Percentiles rank a stretch among this genome's conserved stretches.
Conservation (phyloP, 352 stramenopile genomes). For the Globisporangium megalacanthum region DNA sequence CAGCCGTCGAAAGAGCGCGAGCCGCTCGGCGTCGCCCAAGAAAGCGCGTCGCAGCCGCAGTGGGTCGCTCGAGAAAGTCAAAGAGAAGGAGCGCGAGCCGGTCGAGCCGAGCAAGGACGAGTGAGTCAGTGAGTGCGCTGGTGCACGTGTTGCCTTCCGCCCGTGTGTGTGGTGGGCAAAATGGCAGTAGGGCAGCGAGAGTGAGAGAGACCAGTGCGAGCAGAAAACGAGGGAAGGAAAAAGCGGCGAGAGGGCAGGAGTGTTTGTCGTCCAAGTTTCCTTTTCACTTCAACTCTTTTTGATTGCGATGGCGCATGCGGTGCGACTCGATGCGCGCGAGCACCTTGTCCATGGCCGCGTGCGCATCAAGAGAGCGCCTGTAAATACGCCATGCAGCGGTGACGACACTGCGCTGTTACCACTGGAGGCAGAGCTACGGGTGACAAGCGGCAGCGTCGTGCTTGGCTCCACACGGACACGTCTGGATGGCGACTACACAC, state of each 20-base stretch:
- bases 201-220: neutral
- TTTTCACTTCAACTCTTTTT: neutral
- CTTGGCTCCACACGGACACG: slow-evolving; percentile 3
- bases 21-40: slow-evolving; percentile 41
- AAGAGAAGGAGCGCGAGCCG: slow-evolving; percentile 13
- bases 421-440: neutral
- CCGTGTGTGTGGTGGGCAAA: too few species aligned
- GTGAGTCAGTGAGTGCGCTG: slow-evolving; percentile 7
- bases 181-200: neutral
- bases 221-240: too few species aligned
- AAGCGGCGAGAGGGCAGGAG: too few species aligned
- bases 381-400: neutral
- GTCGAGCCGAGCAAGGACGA: slow-evolving; percentile 10
- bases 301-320: neutral
- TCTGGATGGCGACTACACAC: slow-evolving; percentile 7
- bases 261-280: neutral
- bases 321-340: slow-evolving; percentile 2
- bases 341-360: slow-evolving; percentile 7
- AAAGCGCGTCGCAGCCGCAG: slow-evolving; percentile 43
- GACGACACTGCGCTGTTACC: neutral
- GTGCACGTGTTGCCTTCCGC: too few species aligned
- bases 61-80: slow-evolving; percentile 8
- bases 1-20: slow-evolving; percentile 30
- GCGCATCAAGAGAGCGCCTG: neutral
- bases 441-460: neutral